These are phyloP conservation scores for Xylaria sp. DNA, from an alignment of 2,329 filamentous ascomycete genomes.

Conservation along the genomic window DNA sequence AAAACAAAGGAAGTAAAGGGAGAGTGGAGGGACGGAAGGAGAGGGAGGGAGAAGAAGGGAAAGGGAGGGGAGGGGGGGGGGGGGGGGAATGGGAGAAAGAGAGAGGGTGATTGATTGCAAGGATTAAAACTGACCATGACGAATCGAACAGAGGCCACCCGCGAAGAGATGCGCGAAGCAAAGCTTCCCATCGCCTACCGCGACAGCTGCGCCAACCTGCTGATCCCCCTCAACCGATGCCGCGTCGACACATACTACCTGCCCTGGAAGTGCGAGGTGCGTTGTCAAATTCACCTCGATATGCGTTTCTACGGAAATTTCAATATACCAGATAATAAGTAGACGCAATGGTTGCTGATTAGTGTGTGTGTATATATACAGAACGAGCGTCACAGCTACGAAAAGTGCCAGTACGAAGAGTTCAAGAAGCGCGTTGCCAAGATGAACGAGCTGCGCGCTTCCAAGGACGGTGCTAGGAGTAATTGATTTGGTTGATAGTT, in stretches of 20 bases:
- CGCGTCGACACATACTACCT: slow-evolving; percentile 91
- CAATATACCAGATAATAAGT: too few species aligned
- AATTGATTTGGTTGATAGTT: slow-evolving; percentile 65
- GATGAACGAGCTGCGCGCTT: slow-evolving; percentile 94
- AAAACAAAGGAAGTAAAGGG: too few species aligned
- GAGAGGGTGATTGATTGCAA: too few species aligned
- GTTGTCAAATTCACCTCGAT: slow-evolving; percentile 44
- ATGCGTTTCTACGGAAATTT: too few species aligned
- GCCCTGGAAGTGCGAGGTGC: slow-evolving; percentile 97
- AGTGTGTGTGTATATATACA: slow-evolving; percentile 52
- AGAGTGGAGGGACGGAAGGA: too few species aligned
- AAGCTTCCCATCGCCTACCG: slow-evolving; percentile 89
- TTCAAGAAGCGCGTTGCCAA: slow-evolving; percentile 98
- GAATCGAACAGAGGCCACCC: slow-evolving; percentile 71
- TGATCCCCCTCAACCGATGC: slow-evolving; percentile 96
- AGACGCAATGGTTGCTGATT: background rate
- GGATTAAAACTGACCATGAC: too few species aligned
- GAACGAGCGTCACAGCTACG: slow-evolving; percentile 97
- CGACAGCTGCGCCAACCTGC: slow-evolving; percentile 92
- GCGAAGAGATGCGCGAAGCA: slow-evolving; percentile 94
- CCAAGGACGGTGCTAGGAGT: slow-evolving; percentile 85
- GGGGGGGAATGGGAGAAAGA: too few species aligned
- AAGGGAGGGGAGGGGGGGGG: too few species aligned
- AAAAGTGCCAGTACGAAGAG: slow-evolving; percentile 99
- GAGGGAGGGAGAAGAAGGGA: background rate